Percentiles rank a stretch among this genome's conserved stretches.
Evolutionary conservation across 1,139 yeast species (phyloP).

Genomic region (Zhuliangozyma parablackwelliae): DNA sequence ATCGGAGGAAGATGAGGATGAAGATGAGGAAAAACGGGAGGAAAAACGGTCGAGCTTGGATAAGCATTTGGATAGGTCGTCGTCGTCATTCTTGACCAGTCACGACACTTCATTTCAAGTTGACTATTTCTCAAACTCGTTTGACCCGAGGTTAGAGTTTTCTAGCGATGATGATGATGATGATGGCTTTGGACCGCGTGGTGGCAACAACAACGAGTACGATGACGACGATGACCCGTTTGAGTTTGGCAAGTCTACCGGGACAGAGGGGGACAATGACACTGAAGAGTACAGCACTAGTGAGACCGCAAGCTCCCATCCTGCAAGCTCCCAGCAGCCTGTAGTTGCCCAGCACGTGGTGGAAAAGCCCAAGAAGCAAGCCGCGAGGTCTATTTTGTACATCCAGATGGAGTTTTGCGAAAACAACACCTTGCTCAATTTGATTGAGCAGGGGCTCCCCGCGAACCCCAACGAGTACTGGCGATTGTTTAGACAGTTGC

Average conservation of each 20-base stretch:
- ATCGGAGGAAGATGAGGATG: conserved; percentile 15
- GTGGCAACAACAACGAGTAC: conserved; percentile 35
- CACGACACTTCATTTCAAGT: conserved; percentile 40
- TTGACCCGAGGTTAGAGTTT: conserved; percentile 58
- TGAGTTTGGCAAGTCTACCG: conserved; percentile 7
- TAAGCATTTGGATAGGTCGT: conserved; percentile 14
- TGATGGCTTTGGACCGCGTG: conserved; percentile 12
- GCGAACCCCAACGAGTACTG: conserved; percentile 76
- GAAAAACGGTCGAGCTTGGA: conserved; percentile 4
- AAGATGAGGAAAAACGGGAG: conserved; percentile 4
- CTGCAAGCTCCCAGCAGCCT: neutral
- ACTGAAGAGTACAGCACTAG: conserved; percentile 13
- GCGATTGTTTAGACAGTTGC: conserved; percentile 80
- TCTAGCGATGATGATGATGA: conserved; percentile 35
- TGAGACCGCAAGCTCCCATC: conserved; percentile 1
- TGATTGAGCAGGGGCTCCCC: conserved; percentile 78
- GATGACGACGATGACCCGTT: conserved; percentile 9
- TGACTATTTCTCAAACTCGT: conserved; percentile 67
- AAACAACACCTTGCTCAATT: conserved; percentile 78
- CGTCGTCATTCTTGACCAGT: conserved; percentile 27
- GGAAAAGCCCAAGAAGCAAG: conserved; percentile 1
- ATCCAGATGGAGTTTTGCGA: conserved; percentile 99
- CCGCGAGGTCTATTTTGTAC: conserved; percentile 51
- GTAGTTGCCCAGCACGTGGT: too few relatives aligned
- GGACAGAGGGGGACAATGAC: conserved; percentile 9